Base-by-base conservation (phyloP, 805 yeast species). In the Teunomyces kruisii region DNA sequence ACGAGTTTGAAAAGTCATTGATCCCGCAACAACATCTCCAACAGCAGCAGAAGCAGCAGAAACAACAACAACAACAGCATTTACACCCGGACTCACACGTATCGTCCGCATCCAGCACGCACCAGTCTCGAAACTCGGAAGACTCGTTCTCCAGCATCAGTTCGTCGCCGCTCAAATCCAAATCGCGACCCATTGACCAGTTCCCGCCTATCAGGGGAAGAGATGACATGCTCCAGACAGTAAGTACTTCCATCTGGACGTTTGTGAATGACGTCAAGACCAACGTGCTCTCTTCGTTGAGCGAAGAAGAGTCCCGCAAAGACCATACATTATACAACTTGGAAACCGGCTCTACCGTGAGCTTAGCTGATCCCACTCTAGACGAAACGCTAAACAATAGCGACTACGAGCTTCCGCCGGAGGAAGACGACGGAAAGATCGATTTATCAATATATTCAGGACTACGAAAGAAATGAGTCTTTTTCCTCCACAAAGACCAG, bases 1-100 rank as follows among this genome's bases (percentile, higher is more conserved):
- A 74, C 46, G 90, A 84, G 58, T 69, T 85, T 45, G 90, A 84
- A 51, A 80, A 75, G 42, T 47, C 51, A 3, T 33, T 50, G 9
- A 27, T 36, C 12, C 48, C 47, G 6, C 44, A 42, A 9, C 31
- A 36, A n/a, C 42, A 35, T 10, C 16, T 6, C 26, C 33, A 40
- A 27, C 35, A 28, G 26, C 28, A 31, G 6, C 42, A 17, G 10
- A 13, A 27, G 22, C 22, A 19, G 22, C 12, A 32, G 12, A 19
- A 33, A 30, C 39, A 43, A 12, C 40, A 37, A 9, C 16, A 16
- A 10, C 26, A 17, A n/a, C 28, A 15, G 24, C 7, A 16, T 6
- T 19, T 9, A 15, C n/a, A 32, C 6, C 45, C 49, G 43, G 16
- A 16, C 4, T 13, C 24, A 9, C 37, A 24, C 28, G 24, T 17